Evolutionary conservation across 2,329 filamentous ascomycete genomes (phyloP).

Genomic region (Cordyceps farinosa): DNA sequence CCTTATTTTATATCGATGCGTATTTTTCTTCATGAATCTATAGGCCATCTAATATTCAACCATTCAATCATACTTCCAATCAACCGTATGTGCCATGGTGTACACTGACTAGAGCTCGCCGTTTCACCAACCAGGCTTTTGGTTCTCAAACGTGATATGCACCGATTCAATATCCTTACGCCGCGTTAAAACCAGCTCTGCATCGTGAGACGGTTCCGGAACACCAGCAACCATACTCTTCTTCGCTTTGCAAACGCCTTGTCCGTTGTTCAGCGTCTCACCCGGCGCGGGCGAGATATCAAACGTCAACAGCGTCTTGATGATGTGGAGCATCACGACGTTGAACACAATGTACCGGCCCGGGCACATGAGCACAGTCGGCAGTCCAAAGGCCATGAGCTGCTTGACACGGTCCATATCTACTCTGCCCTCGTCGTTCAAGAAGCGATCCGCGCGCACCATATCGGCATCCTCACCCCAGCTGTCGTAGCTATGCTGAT

Average conservation of each 20-base stretch:
- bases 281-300: conserved; percentile 1
- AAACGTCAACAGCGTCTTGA: conserved; percentile 17
- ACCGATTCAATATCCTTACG: not conserved
- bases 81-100: not conserved
- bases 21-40: too few species aligned
- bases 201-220: not conserved
- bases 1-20: not conserved
- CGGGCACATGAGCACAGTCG: conserved; percentile 14
- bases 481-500: conserved; percentile 8
- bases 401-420: not conserved
- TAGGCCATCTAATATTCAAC: too few species aligned
- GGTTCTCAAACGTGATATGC: conserved; percentile 10
- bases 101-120: not conserved
- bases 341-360: conserved; percentile 15
- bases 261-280: conserved; percentile 5
- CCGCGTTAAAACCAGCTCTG: conserved; percentile 6
- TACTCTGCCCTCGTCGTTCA: not conserved
- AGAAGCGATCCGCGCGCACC: conserved; percentile 10
- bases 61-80: not conserved
- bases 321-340: conserved; percentile 12
- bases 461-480: conserved; percentile 11
- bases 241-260: not conserved
- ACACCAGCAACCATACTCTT: conserved; percentile 14
- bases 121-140: conserved; percentile 10
- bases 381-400: conserved; percentile 14